phyloP scores from a whole-genome alignment of 805 yeast species.

The Wickerhamiella alocasiicola region DNA sequence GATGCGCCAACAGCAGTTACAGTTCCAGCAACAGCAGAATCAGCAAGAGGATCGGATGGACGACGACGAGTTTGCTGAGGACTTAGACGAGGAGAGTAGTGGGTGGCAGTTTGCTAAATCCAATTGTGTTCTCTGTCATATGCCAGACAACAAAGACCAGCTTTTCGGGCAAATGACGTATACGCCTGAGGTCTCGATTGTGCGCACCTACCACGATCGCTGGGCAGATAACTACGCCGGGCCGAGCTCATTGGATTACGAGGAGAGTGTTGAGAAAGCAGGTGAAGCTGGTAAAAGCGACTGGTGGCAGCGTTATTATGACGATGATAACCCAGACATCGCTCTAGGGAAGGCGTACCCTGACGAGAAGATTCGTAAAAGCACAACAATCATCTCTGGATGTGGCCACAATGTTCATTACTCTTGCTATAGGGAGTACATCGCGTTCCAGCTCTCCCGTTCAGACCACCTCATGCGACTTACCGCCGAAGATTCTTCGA shows the following conservation, averaged over 20 bases:
- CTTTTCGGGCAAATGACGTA: conserved; percentile 66
- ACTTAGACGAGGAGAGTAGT: conserved; percentile 10
- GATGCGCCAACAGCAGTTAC: conserved; percentile 65
- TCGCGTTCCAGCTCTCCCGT: conserved; percentile 25
- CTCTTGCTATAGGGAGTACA: conserved; percentile 55
- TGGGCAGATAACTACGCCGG: conserved; percentile 11
- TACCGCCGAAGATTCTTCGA: conserved; percentile 58
- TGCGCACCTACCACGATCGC: conserved; percentile 1
- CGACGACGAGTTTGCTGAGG: conserved; percentile 18
- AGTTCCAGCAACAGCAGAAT: conserved; percentile 38
- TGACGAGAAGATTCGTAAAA: conserved; percentile 12
- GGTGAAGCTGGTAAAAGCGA: conserved; percentile 17
- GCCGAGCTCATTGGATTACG: conserved; percentile 12
- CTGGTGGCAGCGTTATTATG: conserved; percentile 31
- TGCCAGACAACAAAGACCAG: conserved; percentile 51
- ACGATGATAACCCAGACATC: conserved; percentile 28
- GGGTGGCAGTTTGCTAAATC: conserved; percentile 61
- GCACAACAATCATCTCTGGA: conserved; percentile 39
- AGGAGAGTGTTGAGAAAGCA: conserved; percentile 12
- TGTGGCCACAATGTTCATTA: conserved; percentile 95
- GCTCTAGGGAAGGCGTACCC: conserved; percentile 68
- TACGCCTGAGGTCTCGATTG: conserved; percentile 27
- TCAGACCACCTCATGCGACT: conserved; percentile 41
- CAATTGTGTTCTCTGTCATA: conserved; percentile 72
- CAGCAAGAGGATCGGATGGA: conserved; percentile 23